Percentiles rank a stretch among this genome's conserved stretches.
These are phyloP conservation scores for Chalciporus sphaerocephalus DNA, from an alignment of 768 basidiomycete species.

Conservation along the genomic window DNA sequence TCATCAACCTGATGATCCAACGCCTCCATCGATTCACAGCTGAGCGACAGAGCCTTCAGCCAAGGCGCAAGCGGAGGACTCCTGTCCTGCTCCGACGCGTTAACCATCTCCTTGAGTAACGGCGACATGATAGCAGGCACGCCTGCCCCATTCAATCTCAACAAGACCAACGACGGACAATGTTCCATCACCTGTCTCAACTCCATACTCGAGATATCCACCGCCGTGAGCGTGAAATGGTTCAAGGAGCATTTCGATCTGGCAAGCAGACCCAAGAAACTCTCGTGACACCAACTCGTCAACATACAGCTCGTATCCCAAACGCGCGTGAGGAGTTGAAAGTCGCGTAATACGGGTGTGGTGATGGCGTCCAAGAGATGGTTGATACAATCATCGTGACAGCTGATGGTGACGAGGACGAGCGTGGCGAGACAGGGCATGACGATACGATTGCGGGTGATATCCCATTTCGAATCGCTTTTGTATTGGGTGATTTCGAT, in stretches of 20 bases:
- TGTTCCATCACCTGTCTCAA: slow-evolving; percentile 25
- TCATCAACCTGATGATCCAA: slow-evolving; percentile 21
- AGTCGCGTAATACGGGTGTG: slow-evolving; percentile 24
- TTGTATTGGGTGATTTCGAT: slow-evolving; percentile 31
- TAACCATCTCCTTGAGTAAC: slow-evolving; percentile 24
- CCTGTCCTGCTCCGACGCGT: slow-evolving; percentile 14
- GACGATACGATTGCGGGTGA: slow-evolving; percentile 15
- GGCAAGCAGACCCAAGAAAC: slow-evolving; percentile 22
- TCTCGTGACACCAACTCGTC: slow-evolving; percentile 29
- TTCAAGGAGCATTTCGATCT: slow-evolving; percentile 29
- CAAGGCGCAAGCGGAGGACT: slow-evolving; percentile 24
- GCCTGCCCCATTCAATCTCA: slow-evolving; percentile 27
- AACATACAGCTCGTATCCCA: slow-evolving; percentile 30
- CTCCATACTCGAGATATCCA: slow-evolving; percentile 20
- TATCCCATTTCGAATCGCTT: slow-evolving; percentile 27
- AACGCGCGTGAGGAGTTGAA: slow-evolving; percentile 31
- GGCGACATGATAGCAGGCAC: slow-evolving; percentile 19
- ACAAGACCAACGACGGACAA: slow-evolving; percentile 28
- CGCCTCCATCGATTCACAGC: slow-evolving; percentile 26
- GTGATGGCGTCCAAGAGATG: slow-evolving; percentile 27
- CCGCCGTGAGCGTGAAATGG: slow-evolving; percentile 28
- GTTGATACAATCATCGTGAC: slow-evolving; percentile 26
- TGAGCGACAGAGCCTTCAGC: slow-evolving; percentile 29
- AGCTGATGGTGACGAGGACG: slow-evolving; percentile 29
- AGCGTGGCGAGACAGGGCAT: slow-evolving; percentile 30